phyloP scores from a whole-genome alignment of 208 protist genomes.

The Phytomonas francai region DNA sequence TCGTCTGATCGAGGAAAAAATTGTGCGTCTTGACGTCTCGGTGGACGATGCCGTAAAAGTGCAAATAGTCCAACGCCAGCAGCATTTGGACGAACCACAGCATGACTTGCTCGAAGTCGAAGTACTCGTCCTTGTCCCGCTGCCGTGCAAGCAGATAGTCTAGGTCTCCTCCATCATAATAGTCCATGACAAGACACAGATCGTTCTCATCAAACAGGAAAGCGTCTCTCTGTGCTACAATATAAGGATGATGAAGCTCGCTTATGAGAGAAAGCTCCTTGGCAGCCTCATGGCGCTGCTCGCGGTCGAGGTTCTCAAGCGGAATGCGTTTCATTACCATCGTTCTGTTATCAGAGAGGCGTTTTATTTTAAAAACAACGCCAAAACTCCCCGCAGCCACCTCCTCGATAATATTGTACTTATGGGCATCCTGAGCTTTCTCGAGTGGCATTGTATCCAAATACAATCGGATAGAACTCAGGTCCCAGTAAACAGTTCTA shows the following conservation, averaged over 20 bases:
- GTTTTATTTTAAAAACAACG: conserved; percentile 66
- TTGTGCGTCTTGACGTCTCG: conserved; percentile 90
- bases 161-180: conserved; percentile 87
- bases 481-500: no score
- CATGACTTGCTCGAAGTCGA: conserved; percentile 58
- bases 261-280: conserved; percentile 77
- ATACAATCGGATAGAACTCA: no score
- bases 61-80: conserved; percentile 78
- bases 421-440: conserved; percentile 13
- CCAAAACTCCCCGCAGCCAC: conserved; percentile 78
- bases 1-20: conserved; percentile 64
- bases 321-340: conserved; percentile 84
- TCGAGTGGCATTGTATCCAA: neutral
- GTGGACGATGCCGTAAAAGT: conserved; percentile 68
- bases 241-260: conserved; percentile 74
- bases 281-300: conserved; percentile 51
- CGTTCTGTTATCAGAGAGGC: conserved; percentile 41
- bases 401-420: conserved; percentile 78
- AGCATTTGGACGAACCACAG: conserved; percentile 79
- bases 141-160: conserved; percentile 45
- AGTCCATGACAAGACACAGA: conserved; percentile 88
- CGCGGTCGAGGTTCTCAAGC: conserved; percentile 40
- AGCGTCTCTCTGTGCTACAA: conserved; percentile 64
- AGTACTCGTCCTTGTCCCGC: conserved; percentile 58
- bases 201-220: conserved; percentile 78